Evolutionary conservation across 805 yeast genomes (phyloP), one percentile per base, ranked within the genome.

Genomic region (Wickerhamomyces chambardii): DNA sequence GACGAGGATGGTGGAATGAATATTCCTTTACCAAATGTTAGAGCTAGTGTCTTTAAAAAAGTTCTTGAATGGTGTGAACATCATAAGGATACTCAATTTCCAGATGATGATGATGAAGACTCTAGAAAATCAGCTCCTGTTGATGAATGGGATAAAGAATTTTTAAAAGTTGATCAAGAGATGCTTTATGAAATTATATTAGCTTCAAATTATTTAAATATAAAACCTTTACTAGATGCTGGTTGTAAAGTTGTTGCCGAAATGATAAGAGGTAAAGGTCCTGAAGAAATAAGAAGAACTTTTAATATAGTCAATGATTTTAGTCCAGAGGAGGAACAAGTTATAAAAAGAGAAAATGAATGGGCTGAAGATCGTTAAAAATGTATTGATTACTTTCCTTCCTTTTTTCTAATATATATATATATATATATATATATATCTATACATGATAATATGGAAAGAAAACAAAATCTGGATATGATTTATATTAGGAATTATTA

Each of bases 41-140:
- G 90, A 45, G 82, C 95, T 9, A 78, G 82, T 15, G 95, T 90
- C 16, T 68, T 90, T 61, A 76, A 82, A 56, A 86, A 87, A 55
- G 90, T 90, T n/a, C 67, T 90, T 36, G 95, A 90, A 55, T 90
- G 96, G 94, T 87, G 96, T 50, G 94, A 84, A 52, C 92, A 90
- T 57, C 96, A 90, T 66, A 83, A 80, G 57, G 87, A 84, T 54
- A 73, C 83, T 9, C 67, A 66, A 15, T 79, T 79, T 59, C 84
- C 84, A 15, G 86, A 78, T 42, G 89, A 80, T 36, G 85, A 76
- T 38, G 95, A 85, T 43, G 89, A 82, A 36, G 95, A 85, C 46
- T 73, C 84, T 17, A 77, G 83, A 56, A 84, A 84, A 54, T 71
- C 90, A n/a, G 86, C 87, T 2, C 96, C 95, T 4, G 86, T 90